Base-by-base conservation (phyloP, 768 basidiomycete genomes). In the Macrolepiota fuliginosa region DNA sequence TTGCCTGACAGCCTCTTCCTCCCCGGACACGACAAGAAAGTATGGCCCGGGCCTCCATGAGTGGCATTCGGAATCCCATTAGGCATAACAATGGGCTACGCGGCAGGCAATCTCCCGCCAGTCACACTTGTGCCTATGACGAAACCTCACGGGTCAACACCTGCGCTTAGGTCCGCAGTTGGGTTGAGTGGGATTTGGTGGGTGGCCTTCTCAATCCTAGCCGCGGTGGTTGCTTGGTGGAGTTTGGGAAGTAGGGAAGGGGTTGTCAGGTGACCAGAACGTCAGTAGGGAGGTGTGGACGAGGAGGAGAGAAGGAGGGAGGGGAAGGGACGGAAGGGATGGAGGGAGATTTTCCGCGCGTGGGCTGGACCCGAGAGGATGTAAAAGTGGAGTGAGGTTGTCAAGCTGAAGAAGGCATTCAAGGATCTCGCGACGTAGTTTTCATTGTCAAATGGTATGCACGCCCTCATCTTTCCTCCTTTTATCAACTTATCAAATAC, bases 171-270 rank as follows among this genome's bases (percentile, higher is more conserved):
- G 6, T 81, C 96, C 0, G 92, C 92, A 0, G 92, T 98, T 36
- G 91, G 90, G 0, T 70, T 91, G 6, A 94, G 89, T 66, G 96
- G 94, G 0, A 71, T 88, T 0, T 95, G 93, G 90, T 98, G 96
- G 96, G 86, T 85, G 0, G 35, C 88, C 0, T 93, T 92, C 63
- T 89, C 90, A 0, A 70, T 96, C 3, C 92, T 92, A 3, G 89
- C 92, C 1, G 86, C 85, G 0, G 0, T 93, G 89, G 84, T 73
- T 95, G 0, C 92, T 92, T 0, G 77, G 79, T 12, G 68, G 67
- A 47, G 66, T 29, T 63, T 63, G 50, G 51, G 66, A n/a, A n/a
- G 29, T 3, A 57, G 49, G 19, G 32, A 25, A 6, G 39, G 15
- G 39, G 2, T 17, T 32, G 46, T 46, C 11, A 62, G 69, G 40